Evolutionary conservation across 176 grass and related monocot species (phyloP).

Genomic region (Ensete ventricosum): DNA sequence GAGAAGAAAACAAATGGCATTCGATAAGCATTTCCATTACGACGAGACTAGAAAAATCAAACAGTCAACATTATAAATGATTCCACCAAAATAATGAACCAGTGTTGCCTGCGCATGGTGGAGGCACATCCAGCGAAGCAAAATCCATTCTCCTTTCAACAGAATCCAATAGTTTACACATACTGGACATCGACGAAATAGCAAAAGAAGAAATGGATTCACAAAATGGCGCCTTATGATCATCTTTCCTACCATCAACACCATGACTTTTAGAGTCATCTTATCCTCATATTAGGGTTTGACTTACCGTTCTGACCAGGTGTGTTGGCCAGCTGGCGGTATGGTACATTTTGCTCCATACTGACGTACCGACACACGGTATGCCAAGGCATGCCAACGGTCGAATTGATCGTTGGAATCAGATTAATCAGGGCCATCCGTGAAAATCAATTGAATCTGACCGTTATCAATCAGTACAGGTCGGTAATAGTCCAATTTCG

Average conservation of each 20-base stretch:
- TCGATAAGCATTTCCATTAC: background rate
- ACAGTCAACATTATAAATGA: background rate
- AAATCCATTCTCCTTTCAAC: background rate
- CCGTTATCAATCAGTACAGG: no score
- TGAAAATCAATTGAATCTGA: no score
- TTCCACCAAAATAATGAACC: background rate
- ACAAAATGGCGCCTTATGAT: slow-evolving; percentile 40
- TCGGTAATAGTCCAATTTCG: no score
- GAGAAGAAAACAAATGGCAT: background rate
- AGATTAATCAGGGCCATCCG: no score
- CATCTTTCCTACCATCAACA: slow-evolving; percentile 50
- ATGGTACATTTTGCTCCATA: no score
- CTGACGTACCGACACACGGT: no score
- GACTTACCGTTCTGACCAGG: no score
- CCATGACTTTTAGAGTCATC: slow-evolving; percentile 28
- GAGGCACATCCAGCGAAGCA: background rate
- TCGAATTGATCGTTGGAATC: no score
- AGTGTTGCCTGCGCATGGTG: background rate
- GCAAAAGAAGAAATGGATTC: slow-evolving; percentile 22
- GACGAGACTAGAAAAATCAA: background rate
- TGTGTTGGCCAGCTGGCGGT: no score
- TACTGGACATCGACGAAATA: background rate
- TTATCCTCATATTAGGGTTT: background rate
- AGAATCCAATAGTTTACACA: background rate
- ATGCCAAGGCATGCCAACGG: no score